Conservation (phyloP, 805 yeast genomes). For the Ogataea ganodermae region DNA sequence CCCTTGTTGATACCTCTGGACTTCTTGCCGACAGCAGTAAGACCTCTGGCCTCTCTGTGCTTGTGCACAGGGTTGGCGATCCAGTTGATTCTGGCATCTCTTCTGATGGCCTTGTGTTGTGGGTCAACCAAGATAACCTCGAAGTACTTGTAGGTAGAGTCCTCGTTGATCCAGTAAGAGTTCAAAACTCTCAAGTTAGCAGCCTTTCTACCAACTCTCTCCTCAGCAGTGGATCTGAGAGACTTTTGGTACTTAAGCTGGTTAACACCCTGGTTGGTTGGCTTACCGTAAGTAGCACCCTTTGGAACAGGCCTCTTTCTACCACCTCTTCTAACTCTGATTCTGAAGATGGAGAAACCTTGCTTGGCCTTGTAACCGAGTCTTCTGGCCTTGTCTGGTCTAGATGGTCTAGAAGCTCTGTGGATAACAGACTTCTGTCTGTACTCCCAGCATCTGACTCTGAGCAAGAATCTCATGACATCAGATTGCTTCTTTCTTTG, state of each 20-base stretch:
- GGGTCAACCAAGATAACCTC: conserved; percentile 99
- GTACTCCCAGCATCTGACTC: conserved; percentile 99
- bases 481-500: conserved; percentile 99
- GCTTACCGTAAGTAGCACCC: conserved; percentile 99
- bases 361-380: conserved; percentile 99
- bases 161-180: conserved; percentile 99
- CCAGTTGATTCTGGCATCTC: conserved; percentile 99
- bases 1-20: conserved; percentile 99
- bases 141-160: conserved; percentile 98
- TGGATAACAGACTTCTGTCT: conserved; percentile 98
- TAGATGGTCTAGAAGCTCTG: conserved; percentile 98
- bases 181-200: conserved; percentile 98
- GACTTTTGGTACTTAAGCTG: conserved; percentile 99
- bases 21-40: conserved; percentile 96
- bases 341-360: conserved; percentile 97
- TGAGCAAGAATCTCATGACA: conserved; percentile 96
- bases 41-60: conserved; percentile 99
- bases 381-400: conserved; percentile 99
- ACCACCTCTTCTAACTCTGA: conserved; percentile 99
- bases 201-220: conserved; percentile 98
- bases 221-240: conserved; percentile 98
- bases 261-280: conserved; percentile 99
- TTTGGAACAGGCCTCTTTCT: conserved; percentile 99
- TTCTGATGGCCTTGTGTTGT: conserved; percentile 97
- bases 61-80: conserved; percentile 99